Evolutionary conservation across 2,329 filamentous ascomycete species (phyloP).

Genomic region (Penicillium sp.): DNA sequence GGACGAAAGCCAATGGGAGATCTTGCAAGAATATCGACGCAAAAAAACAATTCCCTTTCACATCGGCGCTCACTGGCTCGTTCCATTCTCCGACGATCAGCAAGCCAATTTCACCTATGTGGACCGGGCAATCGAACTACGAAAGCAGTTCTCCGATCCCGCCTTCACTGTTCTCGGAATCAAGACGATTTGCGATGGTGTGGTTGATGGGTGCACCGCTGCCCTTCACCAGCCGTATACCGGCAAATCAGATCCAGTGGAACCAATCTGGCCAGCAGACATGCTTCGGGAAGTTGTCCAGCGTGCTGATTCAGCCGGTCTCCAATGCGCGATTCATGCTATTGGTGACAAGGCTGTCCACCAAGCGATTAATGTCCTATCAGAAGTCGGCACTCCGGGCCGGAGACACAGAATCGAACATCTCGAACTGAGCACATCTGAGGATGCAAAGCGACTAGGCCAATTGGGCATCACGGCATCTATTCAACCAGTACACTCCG

Average conservation of each 20-base stretch:
- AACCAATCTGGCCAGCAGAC: slow-evolving; percentile 48
- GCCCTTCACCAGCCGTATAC: slow-evolving; percentile 50
- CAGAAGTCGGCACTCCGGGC: slow-evolving; percentile 39
- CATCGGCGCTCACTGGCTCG: slow-evolving; percentile 51
- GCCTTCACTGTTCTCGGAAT: slow-evolving; percentile 49
- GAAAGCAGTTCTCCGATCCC: slow-evolving; percentile 42
- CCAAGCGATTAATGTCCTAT: slow-evolving; percentile 48
- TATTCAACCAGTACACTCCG: slow-evolving; percentile 40
- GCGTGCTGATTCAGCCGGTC: slow-evolving; percentile 43
- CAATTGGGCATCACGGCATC: slow-evolving; percentile 48
- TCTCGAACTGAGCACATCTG: slow-evolving; percentile 49
- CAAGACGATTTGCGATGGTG: slow-evolving; percentile 53
- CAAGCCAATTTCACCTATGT: slow-evolving; percentile 44
- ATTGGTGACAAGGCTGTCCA: slow-evolving; percentile 52
- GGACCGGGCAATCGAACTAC: slow-evolving; percentile 46
- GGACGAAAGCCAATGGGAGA: slow-evolving; percentile 51
- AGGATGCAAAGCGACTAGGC: slow-evolving; percentile 49
- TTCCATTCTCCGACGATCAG: slow-evolving; percentile 43
- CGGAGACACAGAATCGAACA: slow-evolving; percentile 54
- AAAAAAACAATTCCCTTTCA: slow-evolving; percentile 42
- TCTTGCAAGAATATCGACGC: slow-evolving; percentile 42
- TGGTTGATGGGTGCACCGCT: slow-evolving; percentile 54
- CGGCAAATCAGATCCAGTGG: slow-evolving; percentile 39
- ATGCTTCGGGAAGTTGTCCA: slow-evolving; percentile 46
- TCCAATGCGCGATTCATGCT: slow-evolving; percentile 54